Conservation (phyloP, 2,329 filamentous ascomycete species). For the Pseudogymnoascus sp. region DNA sequence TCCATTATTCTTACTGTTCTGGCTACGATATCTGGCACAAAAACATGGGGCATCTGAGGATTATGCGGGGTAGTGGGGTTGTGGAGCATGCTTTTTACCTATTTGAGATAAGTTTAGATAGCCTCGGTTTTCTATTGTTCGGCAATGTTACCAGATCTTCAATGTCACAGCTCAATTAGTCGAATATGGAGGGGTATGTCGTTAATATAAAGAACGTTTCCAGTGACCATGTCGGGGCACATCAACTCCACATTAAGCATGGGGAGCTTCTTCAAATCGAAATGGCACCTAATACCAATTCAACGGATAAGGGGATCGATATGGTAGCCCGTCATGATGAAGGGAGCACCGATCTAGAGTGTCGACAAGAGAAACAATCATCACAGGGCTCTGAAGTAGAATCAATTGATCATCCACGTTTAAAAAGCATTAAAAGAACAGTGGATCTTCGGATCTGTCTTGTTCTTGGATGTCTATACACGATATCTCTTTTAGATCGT, state of each 20-base stretch:
- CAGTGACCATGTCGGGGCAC: not conserved
- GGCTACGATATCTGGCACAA: not conserved
- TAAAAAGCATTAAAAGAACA: not conserved
- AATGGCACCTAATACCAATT: not conserved
- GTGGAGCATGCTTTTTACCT: not conserved
- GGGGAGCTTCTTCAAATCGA: not conserved
- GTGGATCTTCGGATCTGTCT: not conserved
- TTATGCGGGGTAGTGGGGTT: not conserved
- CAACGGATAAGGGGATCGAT: not conserved
- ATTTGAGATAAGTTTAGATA: not conserved
- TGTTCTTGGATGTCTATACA: constrained; percentile 2
- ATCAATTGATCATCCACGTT: not conserved
- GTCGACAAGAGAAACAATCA: not conserved
- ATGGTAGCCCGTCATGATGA: not conserved
- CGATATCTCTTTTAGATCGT: not conserved
- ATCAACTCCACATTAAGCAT: not conserved
- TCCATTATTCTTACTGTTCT: not conserved
- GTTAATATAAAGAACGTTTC: constrained; percentile 4
- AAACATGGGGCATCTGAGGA: not conserved
- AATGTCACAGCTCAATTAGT: not conserved
- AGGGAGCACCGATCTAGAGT: not conserved
- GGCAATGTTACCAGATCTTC: not conserved
- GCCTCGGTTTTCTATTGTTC: constrained; percentile 4
- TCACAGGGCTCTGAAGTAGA: not conserved
- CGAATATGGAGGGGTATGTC: not conserved